These are phyloP conservation scores for Cylindrotheca closterium DNA, from an alignment of 108 stramenopile species.

Conservation along the genomic window DNA sequence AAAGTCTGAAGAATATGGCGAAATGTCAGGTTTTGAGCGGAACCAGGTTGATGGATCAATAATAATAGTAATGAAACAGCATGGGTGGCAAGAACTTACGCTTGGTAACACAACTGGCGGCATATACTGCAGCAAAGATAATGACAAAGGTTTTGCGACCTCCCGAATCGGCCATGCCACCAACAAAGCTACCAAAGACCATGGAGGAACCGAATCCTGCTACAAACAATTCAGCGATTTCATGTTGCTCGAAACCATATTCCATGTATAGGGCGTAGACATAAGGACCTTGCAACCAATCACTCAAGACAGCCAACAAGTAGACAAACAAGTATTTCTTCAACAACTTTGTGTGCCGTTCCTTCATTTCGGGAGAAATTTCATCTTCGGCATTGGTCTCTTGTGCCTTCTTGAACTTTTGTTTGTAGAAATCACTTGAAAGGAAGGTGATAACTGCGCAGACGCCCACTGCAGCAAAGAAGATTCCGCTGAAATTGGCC, in stretches of 20 bases:
- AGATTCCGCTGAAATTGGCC: constrained; percentile 68
- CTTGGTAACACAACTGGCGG: constrained; percentile 80
- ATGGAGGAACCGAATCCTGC: constrained; percentile 86
- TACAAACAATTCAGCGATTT: constrained; percentile 87
- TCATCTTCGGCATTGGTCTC: constrained; percentile 11
- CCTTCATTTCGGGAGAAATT: constrained; percentile 12
- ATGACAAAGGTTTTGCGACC: constrained; percentile 86
- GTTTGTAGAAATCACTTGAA: constrained; percentile 64
- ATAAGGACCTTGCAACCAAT: constrained; percentile 99
- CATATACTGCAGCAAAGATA: constrained; percentile 88
- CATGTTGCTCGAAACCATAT: constrained; percentile 88
- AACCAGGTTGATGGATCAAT: neutral
- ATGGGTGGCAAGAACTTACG: constrained; percentile 44
- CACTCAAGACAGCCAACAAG: constrained; percentile 86
- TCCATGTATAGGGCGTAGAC: constrained; percentile 95
- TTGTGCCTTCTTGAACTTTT: constrained; percentile 14
- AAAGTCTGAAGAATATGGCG: constrained; percentile 50
- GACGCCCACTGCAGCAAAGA: constrained; percentile 54
- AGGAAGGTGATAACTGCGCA: constrained; percentile 74
- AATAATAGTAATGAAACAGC: neutral
- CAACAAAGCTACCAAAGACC: constrained; percentile 68
- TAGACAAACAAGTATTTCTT: constrained; percentile 89
- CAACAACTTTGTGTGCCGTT: constrained; percentile 36
- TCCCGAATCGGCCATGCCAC: constrained; percentile 65
- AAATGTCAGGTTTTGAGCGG: neutral